phyloP scores from a whole-genome alignment of 2,329 filamentous ascomycete genomes.

The Rutstroemia sp. region DNA sequence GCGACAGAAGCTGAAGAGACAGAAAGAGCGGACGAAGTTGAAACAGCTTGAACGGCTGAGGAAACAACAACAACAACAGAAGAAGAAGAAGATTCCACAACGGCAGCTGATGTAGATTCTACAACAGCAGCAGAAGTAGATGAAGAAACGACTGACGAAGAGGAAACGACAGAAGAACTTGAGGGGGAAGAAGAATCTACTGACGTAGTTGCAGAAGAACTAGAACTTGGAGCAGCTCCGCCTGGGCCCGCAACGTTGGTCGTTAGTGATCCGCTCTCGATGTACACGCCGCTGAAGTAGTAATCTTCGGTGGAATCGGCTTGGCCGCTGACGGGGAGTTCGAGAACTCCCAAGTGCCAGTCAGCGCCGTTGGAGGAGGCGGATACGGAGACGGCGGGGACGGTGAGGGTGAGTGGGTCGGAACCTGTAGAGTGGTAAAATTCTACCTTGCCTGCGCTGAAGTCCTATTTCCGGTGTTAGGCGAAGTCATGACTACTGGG shows the following conservation, averaged over 20 bases:
- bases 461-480: constrained; percentile 38
- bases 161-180: background rate
- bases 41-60: constrained; percentile 1
- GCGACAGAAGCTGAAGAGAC: background rate
- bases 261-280: constrained; percentile 50
- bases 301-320: constrained; percentile 54
- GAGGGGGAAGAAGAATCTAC: background rate
- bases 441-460: constrained; percentile 50
- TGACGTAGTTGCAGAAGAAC: constrained; percentile 6
- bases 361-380: constrained; percentile 62
- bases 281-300: constrained; percentile 65
- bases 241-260: constrained; percentile 32
- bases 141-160: background rate
- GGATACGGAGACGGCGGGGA: constrained; percentile 50
- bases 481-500: background rate
- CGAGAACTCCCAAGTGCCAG: constrained; percentile 65
- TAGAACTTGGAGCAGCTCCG: constrained; percentile 13
- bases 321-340: constrained; percentile 51
- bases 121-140: background rate
- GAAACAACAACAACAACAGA: background rate
- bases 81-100: background rate
- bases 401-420: constrained; percentile 48
- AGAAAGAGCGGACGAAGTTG: background rate
- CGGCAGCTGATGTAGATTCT: background rate
- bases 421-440: constrained; percentile 64